Base-by-base conservation (phyloP, 495 filamentous ascomycete genomes). In the Xylaria castorea region DNA sequence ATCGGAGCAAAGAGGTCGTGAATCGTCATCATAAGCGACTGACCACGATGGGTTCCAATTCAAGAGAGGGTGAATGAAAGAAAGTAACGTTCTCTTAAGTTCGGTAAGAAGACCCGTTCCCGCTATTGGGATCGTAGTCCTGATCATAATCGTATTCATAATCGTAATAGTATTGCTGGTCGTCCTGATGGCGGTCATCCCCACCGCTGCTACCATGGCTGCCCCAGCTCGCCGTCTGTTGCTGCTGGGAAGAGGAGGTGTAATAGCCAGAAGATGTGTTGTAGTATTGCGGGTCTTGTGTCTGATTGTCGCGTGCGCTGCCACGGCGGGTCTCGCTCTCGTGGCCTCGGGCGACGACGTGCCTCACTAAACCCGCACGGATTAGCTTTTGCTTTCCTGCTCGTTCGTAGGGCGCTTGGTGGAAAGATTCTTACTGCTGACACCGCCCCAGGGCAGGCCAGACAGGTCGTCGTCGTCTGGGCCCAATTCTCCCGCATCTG, bases 391-490 rank as follows among this genome's bases (percentile, higher is more conserved):
- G n/a, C 27, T 40, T 30, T 46, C 51, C 25, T 25, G 30, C 53
- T 61, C 40, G 18, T 4, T 38, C 22, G 36, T 9, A 7, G 32
- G 60, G 38, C 38, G 4, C 34, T 62, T 5, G 50, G 30, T 16
- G 30, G 60, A 44, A 50, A 44, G 32, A 7, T 46, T 55, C 70
- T 72, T 72, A 72, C 70, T 80, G 70, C 83, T 87, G 55, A 91
- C 64, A 30, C 89, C 84, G 25, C 90, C 90, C 90, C 90, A 92
- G 0, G 90, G 90, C 3, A 92, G 77, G 5, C 90, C 90, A 0
- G 88, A 88, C 14, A 88, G 83, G 48, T 87, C 85, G 2, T 77
- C 76, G 34, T 81, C 78, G 38, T 80, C 83, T 51, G 78, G 74
- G 44, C 83, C 86, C 66, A 88, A 73, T 22, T 88, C 88, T 1